Conservation (phyloP, 768 basidiomycete species). For the Mycena kentingensis region DNA sequence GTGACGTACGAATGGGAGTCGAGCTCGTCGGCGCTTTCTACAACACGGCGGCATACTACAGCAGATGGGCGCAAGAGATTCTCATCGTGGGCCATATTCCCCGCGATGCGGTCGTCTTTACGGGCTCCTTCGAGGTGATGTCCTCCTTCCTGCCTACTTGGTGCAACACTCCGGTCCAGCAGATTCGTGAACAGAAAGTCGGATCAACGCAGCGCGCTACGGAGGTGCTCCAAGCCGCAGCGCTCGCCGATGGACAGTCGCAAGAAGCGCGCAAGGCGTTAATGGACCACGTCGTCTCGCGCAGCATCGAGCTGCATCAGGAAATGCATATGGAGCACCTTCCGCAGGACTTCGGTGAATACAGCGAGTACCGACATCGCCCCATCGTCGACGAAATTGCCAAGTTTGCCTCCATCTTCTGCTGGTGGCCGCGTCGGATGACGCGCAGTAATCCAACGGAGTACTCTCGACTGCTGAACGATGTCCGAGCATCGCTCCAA, state of each 20-base stretch:
- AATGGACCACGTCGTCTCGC: slow-evolving; percentile 1
- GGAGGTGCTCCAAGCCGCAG: not conserved
- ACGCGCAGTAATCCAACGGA: not conserved
- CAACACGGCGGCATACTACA: not conserved
- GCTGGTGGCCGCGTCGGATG: slow-evolving; percentile 18
- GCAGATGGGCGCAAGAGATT: slow-evolving; percentile 8
- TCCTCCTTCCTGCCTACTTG: slow-evolving; percentile 2
- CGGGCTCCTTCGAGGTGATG: not conserved
- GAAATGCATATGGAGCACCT: not conserved
- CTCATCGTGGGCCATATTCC: slow-evolving; percentile 7
- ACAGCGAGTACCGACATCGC: not conserved
- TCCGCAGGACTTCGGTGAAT: not conserved
- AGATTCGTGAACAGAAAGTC: not conserved
- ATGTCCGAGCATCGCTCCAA: not conserved
- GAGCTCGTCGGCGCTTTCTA: slow-evolving; percentile 7
- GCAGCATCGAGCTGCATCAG: not conserved
- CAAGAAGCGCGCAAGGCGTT: not conserved
- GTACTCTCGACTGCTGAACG: not conserved
- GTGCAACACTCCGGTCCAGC: not conserved
- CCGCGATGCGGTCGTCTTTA: not conserved
- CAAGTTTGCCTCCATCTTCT: slow-evolving; percentile 10
- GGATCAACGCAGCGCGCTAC: slow-evolving; percentile 1
- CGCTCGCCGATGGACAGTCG: not conserved
- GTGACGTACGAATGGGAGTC: slow-evolving; percentile 2
- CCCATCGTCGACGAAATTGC: not conserved